Percentiles rank a stretch among this genome's conserved stretches.
Conservation (phyloP, 2,329 filamentous ascomycete species). For the Teratosphaeriaceae sp. region DNA sequence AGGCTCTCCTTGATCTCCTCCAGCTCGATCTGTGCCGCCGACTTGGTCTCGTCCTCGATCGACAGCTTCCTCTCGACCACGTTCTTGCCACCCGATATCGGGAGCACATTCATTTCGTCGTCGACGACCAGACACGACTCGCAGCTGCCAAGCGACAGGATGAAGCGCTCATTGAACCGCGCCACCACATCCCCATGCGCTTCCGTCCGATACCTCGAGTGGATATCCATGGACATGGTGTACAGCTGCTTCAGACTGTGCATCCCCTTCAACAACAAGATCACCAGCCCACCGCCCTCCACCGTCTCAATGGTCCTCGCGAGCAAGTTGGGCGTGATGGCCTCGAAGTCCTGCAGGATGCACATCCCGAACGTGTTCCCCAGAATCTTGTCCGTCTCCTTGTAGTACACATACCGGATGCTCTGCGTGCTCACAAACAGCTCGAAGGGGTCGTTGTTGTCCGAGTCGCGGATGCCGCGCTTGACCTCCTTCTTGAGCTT, state of each 20-base stretch:
- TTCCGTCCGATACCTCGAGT: constrained; percentile 92
- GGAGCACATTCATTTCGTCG: constrained; percentile 94
- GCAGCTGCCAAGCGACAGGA: constrained; percentile 91
- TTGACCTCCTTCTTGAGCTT: constrained; percentile 99
- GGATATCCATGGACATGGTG: constrained; percentile 94
- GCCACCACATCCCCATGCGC: constrained; percentile 92
- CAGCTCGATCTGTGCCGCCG: constrained; percentile 66
- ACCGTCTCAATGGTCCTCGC: constrained; percentile 96
- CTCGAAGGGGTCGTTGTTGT: constrained; percentile 92
- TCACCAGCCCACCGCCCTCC: constrained; percentile 86
- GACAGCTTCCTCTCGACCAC: constrained; percentile 75
- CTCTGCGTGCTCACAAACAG: constrained; percentile 94
- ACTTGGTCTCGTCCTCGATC: constrained; percentile 67
- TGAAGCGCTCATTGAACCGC: constrained; percentile 95
- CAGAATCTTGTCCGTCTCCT: constrained; percentile 97
- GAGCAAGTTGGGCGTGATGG: constrained; percentile 91
- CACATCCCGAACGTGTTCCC: constrained; percentile 99
- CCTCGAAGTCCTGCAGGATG: constrained; percentile 96
- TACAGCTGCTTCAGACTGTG: constrained; percentile 95
- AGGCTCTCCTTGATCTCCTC: constrained; percentile 82
- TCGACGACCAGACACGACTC: constrained; percentile 93
- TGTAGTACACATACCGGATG: constrained; percentile 99
- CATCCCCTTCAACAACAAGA: constrained; percentile 92
- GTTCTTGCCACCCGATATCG: constrained; percentile 90
- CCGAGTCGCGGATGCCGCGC: constrained; percentile 83